Percentiles rank a stretch among this genome's conserved stretches.
These are phyloP conservation scores for Stentor coeruleus DNA, from an alignment of 73 alveolate species.

Conservation along the genomic window DNA sequence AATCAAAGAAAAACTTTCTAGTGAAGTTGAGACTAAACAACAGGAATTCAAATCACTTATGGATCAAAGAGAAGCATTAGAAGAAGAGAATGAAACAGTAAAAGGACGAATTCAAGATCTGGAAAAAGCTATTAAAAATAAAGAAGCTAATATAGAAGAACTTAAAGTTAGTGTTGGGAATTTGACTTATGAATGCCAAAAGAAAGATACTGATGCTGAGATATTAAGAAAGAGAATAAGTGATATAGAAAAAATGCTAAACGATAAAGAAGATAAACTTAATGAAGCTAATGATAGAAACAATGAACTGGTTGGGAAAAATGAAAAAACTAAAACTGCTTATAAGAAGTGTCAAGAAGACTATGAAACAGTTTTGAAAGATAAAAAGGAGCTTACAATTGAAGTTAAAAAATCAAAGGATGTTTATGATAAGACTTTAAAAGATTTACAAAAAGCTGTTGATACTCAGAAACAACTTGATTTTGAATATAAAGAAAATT, in stretches of 20 bases:
- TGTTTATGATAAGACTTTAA: neutral
- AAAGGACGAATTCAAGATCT: too few species aligned
- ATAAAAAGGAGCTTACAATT: neutral
- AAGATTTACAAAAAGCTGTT: neutral
- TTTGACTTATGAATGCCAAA: neutral
- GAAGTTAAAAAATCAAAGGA: neutral
- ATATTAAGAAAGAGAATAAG: neutral
- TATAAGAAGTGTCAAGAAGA: neutral
- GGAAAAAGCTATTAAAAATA: neutral
- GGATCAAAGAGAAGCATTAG: neutral
- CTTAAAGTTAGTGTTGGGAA: too few species aligned
- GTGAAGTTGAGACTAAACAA: conserved; percentile 1
- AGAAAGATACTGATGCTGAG: neutral
- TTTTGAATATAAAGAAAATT: neutral
- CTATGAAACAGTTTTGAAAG: neutral
- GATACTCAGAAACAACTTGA: neutral
- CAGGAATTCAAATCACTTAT: neutral
- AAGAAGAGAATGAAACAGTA: neutral
- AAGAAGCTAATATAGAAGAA: neutral
- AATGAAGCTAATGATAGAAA: neutral
- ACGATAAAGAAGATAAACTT: neutral
- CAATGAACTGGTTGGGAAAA: neutral
- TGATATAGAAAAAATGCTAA: neutral
- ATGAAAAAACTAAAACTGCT: neutral
- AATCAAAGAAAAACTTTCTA: conserved; percentile 1